Evolutionary conservation across 2,329 filamentous ascomycete species (phyloP).

Genomic region (Sporothrix inflata): DNA sequence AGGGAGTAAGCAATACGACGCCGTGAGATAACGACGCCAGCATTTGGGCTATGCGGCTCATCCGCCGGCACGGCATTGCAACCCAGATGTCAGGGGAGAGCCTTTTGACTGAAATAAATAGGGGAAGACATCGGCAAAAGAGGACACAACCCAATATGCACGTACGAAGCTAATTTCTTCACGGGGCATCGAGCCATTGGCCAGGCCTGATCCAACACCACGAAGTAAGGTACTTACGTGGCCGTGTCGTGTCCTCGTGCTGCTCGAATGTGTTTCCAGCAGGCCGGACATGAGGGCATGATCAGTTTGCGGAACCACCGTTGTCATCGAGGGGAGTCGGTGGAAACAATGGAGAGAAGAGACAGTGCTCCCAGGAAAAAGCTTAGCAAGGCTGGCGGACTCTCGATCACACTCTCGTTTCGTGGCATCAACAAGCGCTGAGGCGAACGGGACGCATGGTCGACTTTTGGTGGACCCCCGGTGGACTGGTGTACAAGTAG

Average conservation of each 20-base stretch:
- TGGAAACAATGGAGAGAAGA: no score
- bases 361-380: not conserved
- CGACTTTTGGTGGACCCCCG: not conserved
- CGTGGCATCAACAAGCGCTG: not conserved
- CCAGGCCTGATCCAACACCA: not conserved
- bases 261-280: not conserved
- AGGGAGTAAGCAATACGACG: constrained; percentile 17
- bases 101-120: not conserved
- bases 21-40: not conserved
- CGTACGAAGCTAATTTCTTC: not conserved
- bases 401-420: not conserved
- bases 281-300: not conserved
- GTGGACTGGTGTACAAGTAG: not conserved
- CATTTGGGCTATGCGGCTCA: not conserved
- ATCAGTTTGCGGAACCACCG: not conserved
- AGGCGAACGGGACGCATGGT: not conserved
- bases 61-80: constrained; percentile 19
- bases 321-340: not conserved
- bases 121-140: not conserved
- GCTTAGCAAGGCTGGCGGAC: not conserved
- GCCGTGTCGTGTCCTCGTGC: not conserved
- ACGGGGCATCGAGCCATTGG: constrained; percentile 1
- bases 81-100: constrained; percentile 17
- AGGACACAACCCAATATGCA: not conserved
- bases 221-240: not conserved